Base-by-base conservation (phyloP, 345 rosid species). In the Salix koriyanagi region DNA sequence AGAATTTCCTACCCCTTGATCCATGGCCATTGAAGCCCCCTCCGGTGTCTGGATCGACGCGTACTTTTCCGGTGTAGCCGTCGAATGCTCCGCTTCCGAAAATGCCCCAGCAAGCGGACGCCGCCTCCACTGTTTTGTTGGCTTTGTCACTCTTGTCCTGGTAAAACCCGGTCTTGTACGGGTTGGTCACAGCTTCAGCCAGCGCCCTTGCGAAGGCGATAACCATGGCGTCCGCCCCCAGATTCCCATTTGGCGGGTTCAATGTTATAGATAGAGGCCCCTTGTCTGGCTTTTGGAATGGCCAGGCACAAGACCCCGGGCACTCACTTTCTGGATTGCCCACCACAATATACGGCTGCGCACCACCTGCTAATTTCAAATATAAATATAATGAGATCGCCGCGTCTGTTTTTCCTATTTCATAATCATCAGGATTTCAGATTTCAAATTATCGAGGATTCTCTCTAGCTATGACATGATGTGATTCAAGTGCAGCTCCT, bases 261-360 rank as follows among this genome's bases (percentile, higher is more conserved):
- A 89, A 80, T 1, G 77, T 74, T 65, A 80, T 69, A 0, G 88
- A 92, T 54, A 44, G 76, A 21, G 90, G 93, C 65, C 86, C 91
- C 5, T 30, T 61, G 12, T 83, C 83, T 0, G 91, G 46, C 70
- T 12, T 81, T 75, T 75, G 76, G 84, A 91, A 93, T 1, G 97
- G 97, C 94, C 94, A 91, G 0, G 86, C 91, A 48, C 97, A 93
- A 12, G 77, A 75, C 30, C 87, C 94, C 0, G 96, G 96, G 80
- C 96, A 93, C 79, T 87, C 89, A 4, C 25, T 69, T 80, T 82
- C 88, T 37, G 96, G 91, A 70, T 93, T 76, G n/a, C 92, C 92
- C 3, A 90, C 90, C 39, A 88, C 15, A 30, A 93, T 74, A 80
- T 81, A 91, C 9, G 90, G 88, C n/a, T 73, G 77, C 50, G 14